A percentile compares a stretch with the other conserved stretches of the same genome.
These are phyloP conservation scores for Aspergillus steynii DNA, from an alignment of 495 filamentous ascomycete species.

Conservation along the genomic window DNA sequence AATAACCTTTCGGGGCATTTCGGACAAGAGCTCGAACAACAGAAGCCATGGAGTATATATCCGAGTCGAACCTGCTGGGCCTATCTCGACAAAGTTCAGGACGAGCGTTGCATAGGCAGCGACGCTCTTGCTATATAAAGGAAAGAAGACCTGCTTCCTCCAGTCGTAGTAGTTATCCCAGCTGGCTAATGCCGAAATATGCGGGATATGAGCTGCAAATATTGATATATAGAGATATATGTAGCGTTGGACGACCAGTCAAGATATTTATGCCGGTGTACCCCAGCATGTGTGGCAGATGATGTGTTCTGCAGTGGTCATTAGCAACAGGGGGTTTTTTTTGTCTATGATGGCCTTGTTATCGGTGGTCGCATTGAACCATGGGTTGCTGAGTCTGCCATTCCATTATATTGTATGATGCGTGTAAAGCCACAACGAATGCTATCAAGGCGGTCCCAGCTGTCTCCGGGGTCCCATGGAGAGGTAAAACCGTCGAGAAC, in stretches of 20 bases:
- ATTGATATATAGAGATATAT: not conserved
- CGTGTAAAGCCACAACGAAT: not conserved
- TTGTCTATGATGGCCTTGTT: slow-evolving; percentile 6
- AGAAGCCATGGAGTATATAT: slow-evolving; percentile 9
- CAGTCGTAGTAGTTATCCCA: not conserved
- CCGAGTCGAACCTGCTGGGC: not conserved
- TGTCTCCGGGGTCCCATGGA: not conserved
- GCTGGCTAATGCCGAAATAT: not conserved
- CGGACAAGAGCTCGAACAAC: not conserved
- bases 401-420: not conserved
- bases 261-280: not conserved
- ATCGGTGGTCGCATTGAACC: slow-evolving; percentile 10
- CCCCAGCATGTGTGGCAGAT: not conserved
- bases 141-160: not conserved
- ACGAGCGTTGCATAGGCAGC: not conserved
- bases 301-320: not conserved
- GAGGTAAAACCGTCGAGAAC: not conserved
- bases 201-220: not conserved
- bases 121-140: not conserved
- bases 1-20: slow-evolving; percentile 51
- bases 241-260: not conserved
- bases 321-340: not conserved
- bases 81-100: not conserved
- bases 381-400: slow-evolving; percentile 8
- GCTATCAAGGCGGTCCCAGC: not conserved